Percentiles rank a stretch among this genome's conserved stretches.
Conservation (phyloP, 345 rosid species). For the Eucalyptus polybractea region DNA sequence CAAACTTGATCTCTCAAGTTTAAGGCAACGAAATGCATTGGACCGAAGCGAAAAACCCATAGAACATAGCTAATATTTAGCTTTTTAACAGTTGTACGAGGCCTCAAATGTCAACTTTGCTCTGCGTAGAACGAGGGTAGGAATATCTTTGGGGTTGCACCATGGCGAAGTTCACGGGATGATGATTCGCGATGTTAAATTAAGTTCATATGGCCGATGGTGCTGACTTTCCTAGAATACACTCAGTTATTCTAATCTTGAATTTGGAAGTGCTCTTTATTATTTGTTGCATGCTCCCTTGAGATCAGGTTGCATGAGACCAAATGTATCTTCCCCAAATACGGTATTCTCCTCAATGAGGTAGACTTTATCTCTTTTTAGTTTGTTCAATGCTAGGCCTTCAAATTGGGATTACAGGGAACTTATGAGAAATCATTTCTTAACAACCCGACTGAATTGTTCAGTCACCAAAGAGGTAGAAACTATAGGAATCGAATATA, state of each 20-base stretch:
- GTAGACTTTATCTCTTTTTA: neutral
- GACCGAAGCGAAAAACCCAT: neutral
- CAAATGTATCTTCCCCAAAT: neutral
- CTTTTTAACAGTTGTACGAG: neutral
- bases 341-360: neutral
- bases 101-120: neutral
- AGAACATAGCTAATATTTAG: neutral
- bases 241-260: neutral
- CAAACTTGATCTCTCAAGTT: neutral
- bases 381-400: neutral
- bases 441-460: neutral
- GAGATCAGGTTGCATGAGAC: neutral
- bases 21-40: neutral
- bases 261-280: neutral
- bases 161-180: neutral
- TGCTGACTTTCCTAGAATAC: neutral
- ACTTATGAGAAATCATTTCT: neutral
- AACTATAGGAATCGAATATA: accelerated
- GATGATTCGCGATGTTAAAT: neutral
- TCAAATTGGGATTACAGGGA: neutral
- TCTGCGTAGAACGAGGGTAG: neutral
- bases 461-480: neutral
- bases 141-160: neutral
- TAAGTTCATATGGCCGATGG: neutral
- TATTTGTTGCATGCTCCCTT: neutral